Percentiles rank a stretch among this genome's conserved stretches.
Evolutionary conservation across 371 early-diverging fungal species (phyloP).

Genomic region (Saksenaea vasiformis): DNA sequence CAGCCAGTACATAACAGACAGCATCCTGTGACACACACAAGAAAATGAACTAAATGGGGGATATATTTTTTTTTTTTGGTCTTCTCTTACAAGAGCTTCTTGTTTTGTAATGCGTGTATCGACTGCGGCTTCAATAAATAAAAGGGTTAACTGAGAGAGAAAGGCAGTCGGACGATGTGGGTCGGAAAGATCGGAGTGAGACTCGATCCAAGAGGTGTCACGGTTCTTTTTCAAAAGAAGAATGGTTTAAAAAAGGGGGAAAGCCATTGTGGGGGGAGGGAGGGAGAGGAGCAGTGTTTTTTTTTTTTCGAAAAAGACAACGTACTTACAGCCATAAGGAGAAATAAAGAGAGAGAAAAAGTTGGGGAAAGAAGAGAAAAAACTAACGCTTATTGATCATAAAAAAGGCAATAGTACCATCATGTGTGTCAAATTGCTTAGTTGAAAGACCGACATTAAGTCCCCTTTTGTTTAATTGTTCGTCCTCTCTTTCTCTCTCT

Average conservation of each 20-base stretch:
- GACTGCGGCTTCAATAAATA: constrained; percentile 23
- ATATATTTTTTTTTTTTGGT: background rate
- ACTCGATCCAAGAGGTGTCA: constrained; percentile 13
- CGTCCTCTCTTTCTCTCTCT: background rate
- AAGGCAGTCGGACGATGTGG: background rate
- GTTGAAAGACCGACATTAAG: constrained; percentile 5
- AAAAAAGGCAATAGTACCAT: constrained; percentile 5
- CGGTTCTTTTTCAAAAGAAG: background rate
- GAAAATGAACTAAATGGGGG: constrained; percentile 5
- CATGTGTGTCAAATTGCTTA: constrained; percentile 5
- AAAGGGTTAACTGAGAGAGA: constrained; percentile 18
- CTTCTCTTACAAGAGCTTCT: constrained; percentile 25
- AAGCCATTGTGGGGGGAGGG: background rate
- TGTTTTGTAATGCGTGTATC: constrained; percentile 30
- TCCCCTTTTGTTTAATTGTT: constrained; percentile 2
- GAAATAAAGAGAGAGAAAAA: background rate
- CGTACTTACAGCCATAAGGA: constrained; percentile 5
- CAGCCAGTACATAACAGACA: constrained; percentile 25
- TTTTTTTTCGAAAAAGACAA: background rate
- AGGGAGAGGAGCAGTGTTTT: background rate
- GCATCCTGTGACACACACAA: constrained; percentile 22
- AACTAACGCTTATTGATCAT: background rate
- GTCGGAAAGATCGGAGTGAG: constrained; percentile 11
- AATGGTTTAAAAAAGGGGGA: background rate
- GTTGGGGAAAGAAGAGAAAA: constrained; percentile 3